Percentiles rank a stretch among this genome's conserved stretches.
Conservation (phyloP, 441 rosid species). For the Adansonia rubrostipa region DNA sequence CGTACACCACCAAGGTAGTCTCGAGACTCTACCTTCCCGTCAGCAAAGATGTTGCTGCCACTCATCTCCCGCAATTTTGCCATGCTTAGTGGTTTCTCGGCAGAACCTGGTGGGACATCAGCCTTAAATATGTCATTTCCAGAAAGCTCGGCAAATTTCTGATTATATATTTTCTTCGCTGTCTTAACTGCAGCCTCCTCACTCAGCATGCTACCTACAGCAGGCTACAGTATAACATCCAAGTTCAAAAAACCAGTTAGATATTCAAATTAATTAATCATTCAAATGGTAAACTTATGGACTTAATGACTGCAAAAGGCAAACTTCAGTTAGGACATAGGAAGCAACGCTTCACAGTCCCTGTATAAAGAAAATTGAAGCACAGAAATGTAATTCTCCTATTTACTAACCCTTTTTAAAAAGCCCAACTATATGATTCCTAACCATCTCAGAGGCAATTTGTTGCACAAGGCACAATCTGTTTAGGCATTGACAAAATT, state of each 20-base stretch:
- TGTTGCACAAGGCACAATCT: not conserved
- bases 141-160: conserved; percentile 80
- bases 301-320: not conserved
- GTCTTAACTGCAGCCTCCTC: conserved; percentile 68
- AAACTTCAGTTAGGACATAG: not conserved
- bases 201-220: conserved; percentile 43
- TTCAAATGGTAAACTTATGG: not conserved
- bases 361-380: not conserved
- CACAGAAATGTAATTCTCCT: not conserved
- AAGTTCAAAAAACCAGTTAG: conserved; percentile 8
- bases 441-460: not conserved
- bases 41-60: conserved; percentile 86
- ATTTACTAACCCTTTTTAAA: too few relatives aligned
- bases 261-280: not conserved
- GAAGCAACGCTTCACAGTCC: not conserved
- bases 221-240: conserved; percentile 41
- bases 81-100: conserved; percentile 66
- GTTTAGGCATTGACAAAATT: conserved; percentile 23
- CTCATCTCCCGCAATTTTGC: conserved; percentile 90
- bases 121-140: conserved; percentile 91
- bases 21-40: conserved; percentile 85
- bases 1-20: conserved; percentile 93
- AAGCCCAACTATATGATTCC: not conserved
- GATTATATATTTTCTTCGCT: conserved; percentile 84
- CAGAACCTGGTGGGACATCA: conserved; percentile 57